Evolutionary conservation across 31 red algal species (phyloP).

Genomic region (Endocladia muricata): DNA sequence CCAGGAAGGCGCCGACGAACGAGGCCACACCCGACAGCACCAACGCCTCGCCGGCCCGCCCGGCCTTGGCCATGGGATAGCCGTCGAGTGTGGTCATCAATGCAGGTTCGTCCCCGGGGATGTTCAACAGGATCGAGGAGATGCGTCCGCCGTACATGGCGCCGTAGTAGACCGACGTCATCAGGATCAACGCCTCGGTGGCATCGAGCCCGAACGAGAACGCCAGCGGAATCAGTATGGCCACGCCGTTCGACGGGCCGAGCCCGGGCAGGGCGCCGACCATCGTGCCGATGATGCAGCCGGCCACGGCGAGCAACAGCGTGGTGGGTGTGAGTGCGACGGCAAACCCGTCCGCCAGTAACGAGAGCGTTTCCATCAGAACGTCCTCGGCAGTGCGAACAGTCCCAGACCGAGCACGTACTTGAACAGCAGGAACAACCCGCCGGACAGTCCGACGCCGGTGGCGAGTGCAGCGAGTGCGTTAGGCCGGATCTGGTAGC

Average conservation of each 20-base stretch:
- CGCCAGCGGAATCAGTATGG: neutral
- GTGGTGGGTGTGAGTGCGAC: neutral
- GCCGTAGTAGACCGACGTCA: conserved; percentile 3
- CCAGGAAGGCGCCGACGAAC: neutral
- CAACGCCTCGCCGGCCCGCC: neutral
- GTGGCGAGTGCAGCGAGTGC: too few relatives aligned
- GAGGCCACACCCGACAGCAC: neutral
- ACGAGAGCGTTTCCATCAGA: too few relatives aligned
- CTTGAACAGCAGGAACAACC: too few relatives aligned
- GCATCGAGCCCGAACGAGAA: neutral
- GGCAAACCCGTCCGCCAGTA: too few relatives aligned
- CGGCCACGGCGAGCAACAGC: neutral
- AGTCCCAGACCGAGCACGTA: too few relatives aligned
- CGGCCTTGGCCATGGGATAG: neutral
- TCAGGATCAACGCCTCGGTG: neutral
- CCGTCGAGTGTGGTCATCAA: conserved; percentile 1
- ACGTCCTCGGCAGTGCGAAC: too few relatives aligned
- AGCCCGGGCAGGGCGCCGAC: conserved; percentile 1
- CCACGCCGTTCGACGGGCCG: neutral
- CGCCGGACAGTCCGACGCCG: too few relatives aligned
- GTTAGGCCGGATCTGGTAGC: too few relatives aligned
- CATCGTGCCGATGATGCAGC: neutral
- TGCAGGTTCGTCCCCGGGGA: neutral
- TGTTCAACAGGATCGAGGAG: neutral
- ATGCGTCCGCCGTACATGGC: neutral